A percentile compares a stretch with the other conserved stretches of the same genome.
Evolutionary conservation across 345 rosid species (phyloP).

Genomic region (Citrus hindsii): DNA sequence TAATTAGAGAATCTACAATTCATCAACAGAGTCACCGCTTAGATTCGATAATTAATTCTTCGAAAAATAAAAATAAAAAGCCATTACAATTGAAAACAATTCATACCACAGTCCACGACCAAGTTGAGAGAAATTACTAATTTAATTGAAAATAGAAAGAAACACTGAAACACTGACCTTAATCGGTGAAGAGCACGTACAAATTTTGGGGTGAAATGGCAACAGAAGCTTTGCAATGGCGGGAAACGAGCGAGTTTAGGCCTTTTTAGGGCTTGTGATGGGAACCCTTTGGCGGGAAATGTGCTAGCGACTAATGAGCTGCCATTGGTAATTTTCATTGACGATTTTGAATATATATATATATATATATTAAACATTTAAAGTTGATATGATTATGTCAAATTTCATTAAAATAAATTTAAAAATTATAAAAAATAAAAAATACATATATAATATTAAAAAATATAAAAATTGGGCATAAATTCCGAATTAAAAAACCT

Average conservation of each 20-base stretch:
- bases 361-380: too few relatives aligned
- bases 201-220: not conserved
- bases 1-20: not conserved
- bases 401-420: too few relatives aligned
- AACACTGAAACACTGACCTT: not conserved
- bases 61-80: not conserved
- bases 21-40: not conserved
- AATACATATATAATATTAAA: too few relatives aligned
- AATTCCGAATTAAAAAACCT: fast-evolving
- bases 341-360: not conserved
- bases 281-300: conserved; percentile 17
- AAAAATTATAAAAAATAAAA: too few relatives aligned
- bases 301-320: not conserved
- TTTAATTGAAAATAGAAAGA: not conserved
- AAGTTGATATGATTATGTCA: too few relatives aligned
- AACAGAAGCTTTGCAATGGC: conserved; percentile 4
- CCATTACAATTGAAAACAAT: not conserved
- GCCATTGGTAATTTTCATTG: not conserved
- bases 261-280: not conserved
- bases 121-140: not conserved
- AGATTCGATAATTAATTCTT: not conserved
- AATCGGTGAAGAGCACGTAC: not conserved
- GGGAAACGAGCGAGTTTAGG: conserved; percentile 13
- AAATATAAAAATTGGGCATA: fast-evolving
- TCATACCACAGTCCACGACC: too few relatives aligned